These are phyloP conservation scores for Escovopsis sp. DNA, from an alignment of 2,329 filamentous ascomycete species.

Conservation along the genomic window DNA sequence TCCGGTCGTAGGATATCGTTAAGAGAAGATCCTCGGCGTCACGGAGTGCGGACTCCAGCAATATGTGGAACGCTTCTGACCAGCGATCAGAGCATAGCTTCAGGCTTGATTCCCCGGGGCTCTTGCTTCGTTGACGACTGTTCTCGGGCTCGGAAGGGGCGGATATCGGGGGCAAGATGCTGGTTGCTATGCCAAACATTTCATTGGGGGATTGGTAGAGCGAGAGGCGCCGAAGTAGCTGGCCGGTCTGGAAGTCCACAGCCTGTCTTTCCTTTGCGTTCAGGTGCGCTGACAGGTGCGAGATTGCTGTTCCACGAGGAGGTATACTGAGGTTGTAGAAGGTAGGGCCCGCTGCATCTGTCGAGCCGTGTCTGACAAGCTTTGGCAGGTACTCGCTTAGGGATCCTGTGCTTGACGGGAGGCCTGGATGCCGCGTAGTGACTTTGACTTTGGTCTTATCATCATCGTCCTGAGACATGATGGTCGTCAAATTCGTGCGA, in stretches of 20 bases:
- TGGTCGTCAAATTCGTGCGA: background rate
- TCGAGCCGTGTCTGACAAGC: slow-evolving; percentile 24
- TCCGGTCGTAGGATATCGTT: slow-evolving; percentile 39
- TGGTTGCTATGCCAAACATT: slow-evolving; percentile 28
- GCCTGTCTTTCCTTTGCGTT: slow-evolving; percentile 18
- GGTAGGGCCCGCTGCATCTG: slow-evolving; percentile 14
- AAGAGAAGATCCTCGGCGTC: slow-evolving; percentile 48
- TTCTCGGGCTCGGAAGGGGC: background rate
- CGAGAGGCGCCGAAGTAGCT: slow-evolving; percentile 30
- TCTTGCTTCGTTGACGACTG: background rate
- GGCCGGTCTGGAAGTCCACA: slow-evolving; percentile 33
- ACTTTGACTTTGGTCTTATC: no score
- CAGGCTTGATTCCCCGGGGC: slow-evolving; percentile 11
- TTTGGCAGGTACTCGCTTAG: slow-evolving; percentile 24
- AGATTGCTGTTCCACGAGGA: slow-evolving; percentile 23
- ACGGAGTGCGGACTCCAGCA: slow-evolving; percentile 41
- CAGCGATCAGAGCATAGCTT: slow-evolving; percentile 24
- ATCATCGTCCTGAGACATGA: slow-evolving; percentile 3
- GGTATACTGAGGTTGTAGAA: slow-evolving; percentile 30
- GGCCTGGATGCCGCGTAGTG: no score
- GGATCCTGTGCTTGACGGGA: background rate
- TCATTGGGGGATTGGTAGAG: slow-evolving; percentile 28
- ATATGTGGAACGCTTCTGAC: slow-evolving; percentile 40
- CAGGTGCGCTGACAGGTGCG: slow-evolving; percentile 19
- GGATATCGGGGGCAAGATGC: slow-evolving; percentile 9